Evolutionary conservation across 495 filamentous ascomycete species (phyloP), one percentile per base, ranked within the genome.

Genomic region (Penicillium coffeae): DNA sequence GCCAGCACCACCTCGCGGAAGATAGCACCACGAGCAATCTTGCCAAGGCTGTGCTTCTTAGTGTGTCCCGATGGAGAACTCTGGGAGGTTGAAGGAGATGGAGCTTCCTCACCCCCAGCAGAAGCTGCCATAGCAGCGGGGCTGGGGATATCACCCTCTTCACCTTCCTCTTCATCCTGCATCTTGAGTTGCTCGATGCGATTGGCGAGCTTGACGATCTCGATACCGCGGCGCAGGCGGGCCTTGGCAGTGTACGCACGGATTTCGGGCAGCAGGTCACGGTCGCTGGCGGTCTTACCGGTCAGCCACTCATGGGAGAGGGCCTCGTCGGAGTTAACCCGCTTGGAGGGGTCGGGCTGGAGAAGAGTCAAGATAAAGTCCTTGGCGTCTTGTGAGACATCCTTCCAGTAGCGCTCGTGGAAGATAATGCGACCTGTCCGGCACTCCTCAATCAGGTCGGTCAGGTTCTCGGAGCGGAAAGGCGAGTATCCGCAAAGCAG

Each of bases 401-500:
- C 93, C 62, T 88, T 90, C 93, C 93, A 99, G 72, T 97, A 99
- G 22, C 93, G 85, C 61, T 95, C 90, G 66, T 99, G 93, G 82
- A 97, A 99, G 27, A 96, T 83, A 48, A 97, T 88, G 38, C 84
- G 81, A n/a, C 87, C 90, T 50, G 75, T 80, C 51, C 84, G 87
- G 70, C 90, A 96, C 69, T 99, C 93, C 49, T 96, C 90, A 59
- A 99, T 95, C 53, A 99, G 77, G 59, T 96, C 93, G 47, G 86
- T 81, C 21, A 99, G 72, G 58, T 87, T 95, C 68, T 99, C 93
- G 52, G 88, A 89, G 46, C 93, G 85, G 83, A 97, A 99, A 21
- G 93, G 93, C 9, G 92, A 96, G 70, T 99, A 99, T 42, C 93
- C 93, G 69, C 93, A 99, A 34, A 99, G 88, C n/a, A 99, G 79